A percentile compares a stretch with the other conserved stretches of the same genome.
phyloP scores from a whole-genome alignment of 768 basidiomycete species.

The Lactarius sanguifluus region DNA sequence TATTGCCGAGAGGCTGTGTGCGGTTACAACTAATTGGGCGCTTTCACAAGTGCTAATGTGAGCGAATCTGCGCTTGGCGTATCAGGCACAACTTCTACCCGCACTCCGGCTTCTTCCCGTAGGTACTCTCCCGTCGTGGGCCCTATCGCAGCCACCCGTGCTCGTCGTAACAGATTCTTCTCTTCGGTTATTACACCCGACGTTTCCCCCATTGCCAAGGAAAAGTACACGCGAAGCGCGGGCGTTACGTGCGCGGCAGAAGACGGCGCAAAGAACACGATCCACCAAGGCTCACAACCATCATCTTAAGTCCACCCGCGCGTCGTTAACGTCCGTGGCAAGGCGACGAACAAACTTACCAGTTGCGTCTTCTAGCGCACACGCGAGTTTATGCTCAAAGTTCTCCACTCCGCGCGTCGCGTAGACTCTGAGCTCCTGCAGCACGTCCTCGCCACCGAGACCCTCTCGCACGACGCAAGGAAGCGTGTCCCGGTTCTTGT shows the following conservation, averaged over 20 bases:
- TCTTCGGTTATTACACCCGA: neutral
- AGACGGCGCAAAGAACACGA: conserved; percentile 76
- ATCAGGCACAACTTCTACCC: conserved; percentile 54
- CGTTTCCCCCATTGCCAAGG: conserved; percentile 33
- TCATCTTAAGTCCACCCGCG: neutral
- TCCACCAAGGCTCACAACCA: conserved; percentile 52
- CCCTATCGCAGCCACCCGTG: conserved; percentile 60
- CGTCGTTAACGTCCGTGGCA: neutral
- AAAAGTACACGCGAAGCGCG: conserved; percentile 46
- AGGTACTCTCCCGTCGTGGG: conserved; percentile 61
- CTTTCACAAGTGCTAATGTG: conserved; percentile 33
- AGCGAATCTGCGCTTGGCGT: conserved; percentile 60
- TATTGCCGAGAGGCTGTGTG: neutral
- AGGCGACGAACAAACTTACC: conserved; percentile 12
- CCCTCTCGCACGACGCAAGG: conserved; percentile 45
- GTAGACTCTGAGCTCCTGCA: conserved; percentile 66
- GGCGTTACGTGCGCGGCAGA: conserved; percentile 59
- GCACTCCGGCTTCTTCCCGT: conserved; percentile 43
- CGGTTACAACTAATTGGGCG: neutral
- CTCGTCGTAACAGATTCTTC: neutral
- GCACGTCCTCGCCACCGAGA: conserved; percentile 42
- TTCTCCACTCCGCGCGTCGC: conserved; percentile 56
- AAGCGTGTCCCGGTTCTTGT: conserved; percentile 79
- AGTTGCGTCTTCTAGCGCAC: conserved; percentile 5
- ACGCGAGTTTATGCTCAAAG: conserved; percentile 48